Base-by-base conservation (phyloP, 2,329 filamentous ascomycete species). In the Ascosphaera apis region DNA sequence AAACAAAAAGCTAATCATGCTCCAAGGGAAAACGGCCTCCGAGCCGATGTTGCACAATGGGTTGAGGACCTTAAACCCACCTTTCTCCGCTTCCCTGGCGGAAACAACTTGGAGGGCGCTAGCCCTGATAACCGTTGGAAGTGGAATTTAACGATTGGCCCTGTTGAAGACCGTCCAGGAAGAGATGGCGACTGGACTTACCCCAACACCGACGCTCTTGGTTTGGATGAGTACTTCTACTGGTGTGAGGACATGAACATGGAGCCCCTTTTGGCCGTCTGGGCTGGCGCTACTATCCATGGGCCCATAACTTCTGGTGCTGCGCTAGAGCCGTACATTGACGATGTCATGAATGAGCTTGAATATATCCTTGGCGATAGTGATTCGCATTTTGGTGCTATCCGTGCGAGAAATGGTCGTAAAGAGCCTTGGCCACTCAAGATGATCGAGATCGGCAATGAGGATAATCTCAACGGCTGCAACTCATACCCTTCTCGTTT, bases 51-150 rank as follows among this genome's bases (percentile, higher is more conserved):
- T 35, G 64, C 62, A 4, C 57, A 65, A 36, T 60, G 62, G 4
- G 49, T 75, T 2, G 63, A 60, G 2, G 60, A 54, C 5, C 47
- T 72, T 1, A 63, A 67, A 36, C 63, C 65, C 0, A 62, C 60
- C n/a, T 65, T 76, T 43, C 60, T 78, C 32, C 63, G 74, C 12
- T 66, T 76, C 39, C 72, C 73, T 0, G 74, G 74, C 3, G 73
- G 70, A 7, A 75, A 74, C 47, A 74, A 72, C 56, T 52, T 75
- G 50, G 55, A 47, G 39, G 52, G 46, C 12, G 23, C 3, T 21
- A 18, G 25, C 16, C 30, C 38, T n/a, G 4, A 3, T n/a, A 30
- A 31, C 37, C 37, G 56, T 40, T 47, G 53, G 56, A 56, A 36
- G 39, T 63, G 47, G 57, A 60, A 60, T 34, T 43, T 50, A 23